Evolutionary conservation across 768 basidiomycete species (phyloP), one percentile per base, ranked within the genome.

Genomic region (Cantharellus anzutake): DNA sequence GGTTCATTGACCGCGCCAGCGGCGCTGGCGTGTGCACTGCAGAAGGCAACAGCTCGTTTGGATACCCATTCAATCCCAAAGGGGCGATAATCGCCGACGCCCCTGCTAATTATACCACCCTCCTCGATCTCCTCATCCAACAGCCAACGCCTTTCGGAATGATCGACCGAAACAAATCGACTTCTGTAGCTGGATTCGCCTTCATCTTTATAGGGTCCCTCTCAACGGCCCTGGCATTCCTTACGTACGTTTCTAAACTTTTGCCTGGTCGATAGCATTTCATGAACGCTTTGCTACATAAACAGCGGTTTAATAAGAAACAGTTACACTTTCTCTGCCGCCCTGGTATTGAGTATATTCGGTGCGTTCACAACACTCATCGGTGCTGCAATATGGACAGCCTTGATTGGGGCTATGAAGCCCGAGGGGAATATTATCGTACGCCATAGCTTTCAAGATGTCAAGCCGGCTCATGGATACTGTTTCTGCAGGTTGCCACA

Each of bases 121-220:
- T 62, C 11, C 41, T 20, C 3, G n/a, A 50, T 57, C 61, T 4
- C 55, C 56, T 41, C 11, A 57, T 57, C 38, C 59, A 58, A 3
- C 55, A 60, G 16, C 52, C 57, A 48, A 39, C 61, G 4, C 41
- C 41, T 4, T 62, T 63, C 60, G 61, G 61, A 38, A 55, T 61
- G 44, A 57, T 56, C 37, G 29, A 44, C n/a, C 59, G 55, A 52
- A 50, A 63, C n/a, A 58, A 50, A 14, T 56, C 41, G 38, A 7
- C 61, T 2, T 62, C 62, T 51, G 51, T 56, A 37, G 42, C 62
- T 5, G 63, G 52, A 37, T 63, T 64, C 20, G 57, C 42, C 37
- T 58, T 64, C 34, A n/a, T 64, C 4, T 64, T 64, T 38, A 51
- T 64, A 29, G 63, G 59, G n/a, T 61, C 63, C 4, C 40, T 64